Percentiles rank a stretch among this genome's conserved stretches.
Evolutionary conservation across 1,284 basidiomycete genomes (phyloP).

Genomic region (Heliocybe sulcata): DNA sequence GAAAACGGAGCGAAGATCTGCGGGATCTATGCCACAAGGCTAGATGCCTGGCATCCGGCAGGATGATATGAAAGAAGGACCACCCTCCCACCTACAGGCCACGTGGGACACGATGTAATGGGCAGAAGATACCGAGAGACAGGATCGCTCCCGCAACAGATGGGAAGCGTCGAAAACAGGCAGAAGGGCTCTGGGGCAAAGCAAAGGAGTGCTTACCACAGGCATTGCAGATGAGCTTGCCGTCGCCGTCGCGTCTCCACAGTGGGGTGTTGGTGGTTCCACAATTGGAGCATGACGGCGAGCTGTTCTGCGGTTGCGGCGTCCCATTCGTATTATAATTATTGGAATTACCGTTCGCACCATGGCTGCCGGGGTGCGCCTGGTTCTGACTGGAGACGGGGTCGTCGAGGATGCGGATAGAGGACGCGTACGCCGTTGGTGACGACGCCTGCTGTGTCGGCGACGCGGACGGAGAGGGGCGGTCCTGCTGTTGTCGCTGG

Average conservation of each 20-base stretch:
- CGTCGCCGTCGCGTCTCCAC: slow-evolving; percentile 76
- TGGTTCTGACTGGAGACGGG: slow-evolving; percentile 3
- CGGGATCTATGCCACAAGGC: not conserved
- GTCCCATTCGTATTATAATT: not conserved
- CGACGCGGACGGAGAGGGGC: not conserved
- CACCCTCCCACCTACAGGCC: not conserved
- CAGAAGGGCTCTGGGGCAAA: slow-evolving; percentile 19
- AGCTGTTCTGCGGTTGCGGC: not conserved
- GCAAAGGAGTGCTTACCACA: slow-evolving; percentile 57
- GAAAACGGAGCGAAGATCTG: not conserved
- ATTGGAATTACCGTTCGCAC: not conserved
- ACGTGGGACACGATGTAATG: not conserved
- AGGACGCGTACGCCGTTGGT: slow-evolving; percentile 7
- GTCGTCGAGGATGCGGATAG: slow-evolving; percentile 2
- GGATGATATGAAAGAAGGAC: not conserved
- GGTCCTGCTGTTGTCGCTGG: not conserved
- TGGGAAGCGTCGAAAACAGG: not conserved
- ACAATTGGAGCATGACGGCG: slow-evolving; percentile 55
- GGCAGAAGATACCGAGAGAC: not conserved
- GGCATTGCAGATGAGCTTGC: slow-evolving; percentile 79
- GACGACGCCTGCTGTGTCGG: not conserved
- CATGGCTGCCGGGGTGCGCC: not conserved
- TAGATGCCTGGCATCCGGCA: not conserved
- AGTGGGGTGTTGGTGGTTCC: slow-evolving; percentile 70
- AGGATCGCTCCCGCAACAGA: not conserved